Base-by-base conservation (phyloP, 1,284 basidiomycete species). In the Apiotrichum sp. region DNA sequence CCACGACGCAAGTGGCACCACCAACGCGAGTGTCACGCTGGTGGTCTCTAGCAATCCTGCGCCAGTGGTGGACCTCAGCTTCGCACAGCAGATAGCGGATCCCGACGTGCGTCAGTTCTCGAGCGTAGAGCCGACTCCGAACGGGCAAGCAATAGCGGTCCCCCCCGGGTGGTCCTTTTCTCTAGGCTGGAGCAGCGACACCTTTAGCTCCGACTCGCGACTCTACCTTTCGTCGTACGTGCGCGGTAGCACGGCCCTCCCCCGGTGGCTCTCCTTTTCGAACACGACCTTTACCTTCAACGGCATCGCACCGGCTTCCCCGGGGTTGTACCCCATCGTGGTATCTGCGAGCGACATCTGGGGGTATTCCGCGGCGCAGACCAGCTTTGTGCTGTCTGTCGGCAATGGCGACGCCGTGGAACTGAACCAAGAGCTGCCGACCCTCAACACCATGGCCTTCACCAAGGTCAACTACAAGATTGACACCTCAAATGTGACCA, bases 91-190 rank as follows among this genome's bases (percentile, higher is more conserved):
- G 58, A 73, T 80, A 46, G 66, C 59, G 0, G 61, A 67, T 43
- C 63, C 67, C 0, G 56, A 61, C 13, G 48, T 69, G 3, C 66
- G 67, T 51, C 68, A 70, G 10, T 72, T 70, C 56, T 58, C 69
- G 32, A 76, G 70, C 32, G 77, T 63, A 44, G 58, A 61, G 7
- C 54, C 65, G 22, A 64, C 75, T 31, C 73, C 71, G 31, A 73
- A 61, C n/a, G 62, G 62, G 32, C 64, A 62, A 14, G 77, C 73
- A 34, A 72, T 78, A 2, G 68, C 71, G 36, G 65, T 79, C 11
- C 75, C 72, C 4, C 73, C 75, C 59, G 55, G 74, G 70, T 69
- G 80, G 79, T 80, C 79, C 3, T 83, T 83, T 66, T 79, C 80
- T 10, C 70, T 83, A 42, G 80, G 80, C 5, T 81, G 80, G 65